Percentiles rank a stretch among this genome's conserved stretches.
These are phyloP conservation scores for Cerrena zonata DNA, from an alignment of 1,284 basidiomycete species.

Conservation along the genomic window DNA sequence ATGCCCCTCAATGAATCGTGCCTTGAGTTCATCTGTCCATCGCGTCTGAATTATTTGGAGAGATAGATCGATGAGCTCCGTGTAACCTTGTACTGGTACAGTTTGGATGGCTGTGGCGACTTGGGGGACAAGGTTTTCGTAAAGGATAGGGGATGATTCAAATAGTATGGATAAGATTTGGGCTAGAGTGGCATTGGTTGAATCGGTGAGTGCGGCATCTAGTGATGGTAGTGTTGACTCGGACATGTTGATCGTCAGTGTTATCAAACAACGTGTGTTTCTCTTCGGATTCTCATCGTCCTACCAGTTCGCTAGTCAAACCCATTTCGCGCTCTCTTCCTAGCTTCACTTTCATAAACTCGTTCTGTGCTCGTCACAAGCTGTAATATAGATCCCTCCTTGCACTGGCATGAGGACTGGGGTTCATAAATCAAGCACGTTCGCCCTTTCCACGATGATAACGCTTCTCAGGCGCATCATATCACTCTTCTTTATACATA, in stretches of 20 bases:
- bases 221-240: slow-evolving; percentile 36
- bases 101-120: slow-evolving; percentile 33
- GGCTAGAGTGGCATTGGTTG: slow-evolving; percentile 30
- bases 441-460: too few species aligned
- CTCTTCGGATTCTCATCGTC: too few species aligned
- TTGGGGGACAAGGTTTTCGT: slow-evolving; percentile 50
- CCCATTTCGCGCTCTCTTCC: too few species aligned
- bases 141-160: slow-evolving; percentile 63
- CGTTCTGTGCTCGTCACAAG: too few species aligned
- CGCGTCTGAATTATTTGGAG: slow-evolving; percentile 39
- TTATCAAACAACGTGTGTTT: too few species aligned
- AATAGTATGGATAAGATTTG: slow-evolving; percentile 54
- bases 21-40: slow-evolving; percentile 58
- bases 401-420: too few species aligned
- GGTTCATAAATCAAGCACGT: too few species aligned
- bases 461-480: too few species aligned
- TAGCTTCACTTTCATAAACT: too few species aligned
- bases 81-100: slow-evolving; percentile 37
- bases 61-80: slow-evolving; percentile 56
- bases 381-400: too few species aligned
- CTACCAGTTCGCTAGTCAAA: too few species aligned
- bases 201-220: slow-evolving; percentile 24
- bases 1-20: slow-evolving; percentile 74
- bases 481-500: too few species aligned
- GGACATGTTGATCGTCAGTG: not conserved